These are phyloP conservation scores for Thalassiosira oceanica DNA, from an alignment of 352 stramenopile species.

Conservation along the genomic window DNA sequence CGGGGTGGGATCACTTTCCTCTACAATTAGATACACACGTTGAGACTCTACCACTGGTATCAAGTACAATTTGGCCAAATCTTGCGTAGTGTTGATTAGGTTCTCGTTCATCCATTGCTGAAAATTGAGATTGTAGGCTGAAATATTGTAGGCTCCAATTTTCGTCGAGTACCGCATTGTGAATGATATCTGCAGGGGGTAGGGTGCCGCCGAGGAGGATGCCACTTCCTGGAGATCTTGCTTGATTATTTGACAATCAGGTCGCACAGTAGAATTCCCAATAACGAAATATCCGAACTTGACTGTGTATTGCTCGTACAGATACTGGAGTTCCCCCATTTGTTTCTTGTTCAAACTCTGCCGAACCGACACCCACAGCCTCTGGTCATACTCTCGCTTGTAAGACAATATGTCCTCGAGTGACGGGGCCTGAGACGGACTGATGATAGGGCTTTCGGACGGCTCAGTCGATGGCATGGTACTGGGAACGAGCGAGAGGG, in stretches of 20 bases:
- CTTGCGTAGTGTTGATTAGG: too few species aligned
- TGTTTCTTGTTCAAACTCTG: conserved; percentile 7
- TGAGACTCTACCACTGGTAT: too few species aligned
- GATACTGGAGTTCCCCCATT: conserved; percentile 2
- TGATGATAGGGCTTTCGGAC: conserved; percentile 1
- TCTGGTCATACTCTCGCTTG: conserved; percentile 5
- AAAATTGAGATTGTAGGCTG: too few species aligned
- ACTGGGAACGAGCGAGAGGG: not conserved
- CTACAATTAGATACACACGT: too few species aligned
- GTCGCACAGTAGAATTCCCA: not conserved
- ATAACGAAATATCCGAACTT: conserved; percentile 19
- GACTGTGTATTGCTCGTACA: conserved; percentile 14
- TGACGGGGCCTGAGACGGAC: conserved; percentile 1
- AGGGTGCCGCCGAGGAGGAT: too few species aligned
- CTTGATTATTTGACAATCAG: too few species aligned
- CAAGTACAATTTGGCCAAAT: too few species aligned
- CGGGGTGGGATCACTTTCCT: too few species aligned
- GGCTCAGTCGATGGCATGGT: not conserved
- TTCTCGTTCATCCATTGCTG: too few species aligned
- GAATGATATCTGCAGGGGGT: conserved; percentile 11
- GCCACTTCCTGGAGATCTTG: too few species aligned
- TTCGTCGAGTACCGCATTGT: conserved; percentile 16
- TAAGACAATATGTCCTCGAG: not conserved
- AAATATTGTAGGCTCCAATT: too few species aligned
- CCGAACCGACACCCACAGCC: not conserved